A percentile compares a stretch with the other conserved stretches of the same genome.
Evolutionary conservation across 352 stramenopile species (phyloP).

Genomic region (Phytophthora constricta): DNA sequence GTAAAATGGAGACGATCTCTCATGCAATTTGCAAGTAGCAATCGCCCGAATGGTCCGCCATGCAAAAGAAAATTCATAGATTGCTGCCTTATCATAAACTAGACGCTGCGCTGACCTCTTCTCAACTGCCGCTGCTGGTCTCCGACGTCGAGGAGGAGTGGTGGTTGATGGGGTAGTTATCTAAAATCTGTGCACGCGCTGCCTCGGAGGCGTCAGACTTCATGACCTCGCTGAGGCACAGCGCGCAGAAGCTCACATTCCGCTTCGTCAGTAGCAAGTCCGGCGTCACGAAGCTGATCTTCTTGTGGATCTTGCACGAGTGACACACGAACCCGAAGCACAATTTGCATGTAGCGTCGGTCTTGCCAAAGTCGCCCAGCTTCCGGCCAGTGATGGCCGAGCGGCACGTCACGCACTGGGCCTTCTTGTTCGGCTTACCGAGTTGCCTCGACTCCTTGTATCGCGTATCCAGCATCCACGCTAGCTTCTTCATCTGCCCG

Average conservation of each 20-base stretch:
- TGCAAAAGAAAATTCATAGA: neutral
- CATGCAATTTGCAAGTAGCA: neutral
- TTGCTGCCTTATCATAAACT: neutral
- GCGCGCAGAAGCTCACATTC: constrained; percentile 42
- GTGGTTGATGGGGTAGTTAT: constrained; percentile 22
- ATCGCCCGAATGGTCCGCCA: neutral
- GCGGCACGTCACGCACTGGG: constrained; percentile 33
- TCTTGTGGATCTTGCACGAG: constrained; percentile 43
- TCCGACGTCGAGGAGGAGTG: constrained; percentile 27
- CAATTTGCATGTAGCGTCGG: constrained; percentile 35
- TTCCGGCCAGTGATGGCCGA: constrained; percentile 25
- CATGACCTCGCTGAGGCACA: constrained; percentile 31
- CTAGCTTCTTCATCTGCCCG: constrained; percentile 47
- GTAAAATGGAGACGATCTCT: no score
- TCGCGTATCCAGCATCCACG: constrained; percentile 40
- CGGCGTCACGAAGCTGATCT: constrained; percentile 44
- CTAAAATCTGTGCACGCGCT: constrained; percentile 31
- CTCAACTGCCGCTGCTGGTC: constrained; percentile 25
- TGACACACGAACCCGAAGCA: constrained; percentile 41
- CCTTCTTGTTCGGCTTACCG: constrained; percentile 22
- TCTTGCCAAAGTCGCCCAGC: constrained; percentile 35
- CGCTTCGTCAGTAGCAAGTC: constrained; percentile 27
- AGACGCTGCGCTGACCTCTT: neutral
- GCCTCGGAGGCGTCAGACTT: constrained; percentile 30
- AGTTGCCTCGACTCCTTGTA: constrained; percentile 32